Evolutionary conservation across 2,329 filamentous ascomycete genomes (phyloP).

Genomic region (Trichoderma sp.): DNA sequence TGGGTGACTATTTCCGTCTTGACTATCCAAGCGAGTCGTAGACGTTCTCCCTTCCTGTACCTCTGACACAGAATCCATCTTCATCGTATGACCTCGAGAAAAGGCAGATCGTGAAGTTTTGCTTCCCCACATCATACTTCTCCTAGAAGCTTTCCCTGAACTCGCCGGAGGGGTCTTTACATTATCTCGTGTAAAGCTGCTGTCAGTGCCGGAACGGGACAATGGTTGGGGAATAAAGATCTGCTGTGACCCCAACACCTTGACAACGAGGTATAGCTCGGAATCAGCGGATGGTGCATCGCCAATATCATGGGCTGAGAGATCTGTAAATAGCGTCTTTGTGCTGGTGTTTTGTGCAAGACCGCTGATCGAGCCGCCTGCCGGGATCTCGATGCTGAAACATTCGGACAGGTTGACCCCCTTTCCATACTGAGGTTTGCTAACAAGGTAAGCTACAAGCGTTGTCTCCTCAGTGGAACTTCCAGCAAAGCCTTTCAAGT

Average conservation of each 20-base stretch:
- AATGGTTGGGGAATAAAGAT: slow-evolving; percentile 48
- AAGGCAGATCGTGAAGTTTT: slow-evolving; percentile 58
- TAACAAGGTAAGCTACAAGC: slow-evolving; percentile 75
- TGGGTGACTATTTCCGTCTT: slow-evolving; percentile 46
- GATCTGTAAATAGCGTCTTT: slow-evolving; percentile 84
- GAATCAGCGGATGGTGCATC: slow-evolving; percentile 63
- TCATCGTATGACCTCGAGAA: slow-evolving; percentile 50
- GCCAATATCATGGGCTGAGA: slow-evolving; percentile 74
- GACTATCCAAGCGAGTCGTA: slow-evolving; percentile 43
- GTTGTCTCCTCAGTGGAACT: slow-evolving; percentile 74
- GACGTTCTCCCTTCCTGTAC: slow-evolving; percentile 46
- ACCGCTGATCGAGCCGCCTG: slow-evolving; percentile 69
- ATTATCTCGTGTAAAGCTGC: slow-evolving; percentile 46
- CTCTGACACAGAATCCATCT: slow-evolving; percentile 61
- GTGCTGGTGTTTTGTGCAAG: slow-evolving; percentile 67
- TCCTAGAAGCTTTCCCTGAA: slow-evolving; percentile 57
- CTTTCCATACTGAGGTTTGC: slow-evolving; percentile 64
- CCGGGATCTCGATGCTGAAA: slow-evolving; percentile 75
- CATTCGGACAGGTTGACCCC: slow-evolving; percentile 76
- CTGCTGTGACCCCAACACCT: slow-evolving; percentile 65
- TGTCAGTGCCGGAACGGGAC: slow-evolving; percentile 54
- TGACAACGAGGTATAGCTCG: slow-evolving; percentile 81
- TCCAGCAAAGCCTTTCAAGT: slow-evolving; percentile 80
- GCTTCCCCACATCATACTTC: slow-evolving; percentile 71
- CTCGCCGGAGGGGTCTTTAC: slow-evolving; percentile 52